phyloP scores from a whole-genome alignment of 352 stramenopile species.

The Pythium pyrilobum region DNA sequence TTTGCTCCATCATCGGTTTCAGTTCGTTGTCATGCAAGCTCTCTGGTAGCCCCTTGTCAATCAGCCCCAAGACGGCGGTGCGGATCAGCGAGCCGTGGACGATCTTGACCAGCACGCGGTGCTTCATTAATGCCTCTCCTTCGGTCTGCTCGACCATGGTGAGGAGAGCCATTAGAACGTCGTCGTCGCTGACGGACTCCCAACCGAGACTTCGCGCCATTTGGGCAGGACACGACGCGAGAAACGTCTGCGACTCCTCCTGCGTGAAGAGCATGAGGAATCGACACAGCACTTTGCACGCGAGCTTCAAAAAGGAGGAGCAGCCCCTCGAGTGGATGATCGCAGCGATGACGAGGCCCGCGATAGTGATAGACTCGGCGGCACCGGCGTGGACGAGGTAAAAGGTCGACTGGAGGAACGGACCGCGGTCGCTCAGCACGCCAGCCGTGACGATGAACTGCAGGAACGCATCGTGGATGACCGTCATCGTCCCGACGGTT shows the following conservation, averaged over 20 bases:
- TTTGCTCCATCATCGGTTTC: conserved; percentile 12
- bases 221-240: conserved; percentile 4
- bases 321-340: background rate
- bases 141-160: conserved; percentile 18
- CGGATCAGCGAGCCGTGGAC: conserved; percentile 21
- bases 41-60: conserved; percentile 25
- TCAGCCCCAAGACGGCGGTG: conserved; percentile 22
- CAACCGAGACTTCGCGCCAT: conserved; percentile 14
- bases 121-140: conserved; percentile 18
- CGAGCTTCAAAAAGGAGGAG: conserved; percentile 8
- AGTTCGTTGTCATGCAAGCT: conserved; percentile 22
- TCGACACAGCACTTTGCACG: conserved; percentile 13
- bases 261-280: conserved; percentile 15
- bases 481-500: background rate
- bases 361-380: conserved; percentile 7
- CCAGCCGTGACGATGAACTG: conserved; percentile 6
- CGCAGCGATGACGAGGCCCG: conserved; percentile 9
- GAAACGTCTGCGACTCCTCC: conserved; percentile 4
- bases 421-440: conserved; percentile 12
- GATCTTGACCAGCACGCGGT: conserved; percentile 17
- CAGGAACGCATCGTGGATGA: background rate
- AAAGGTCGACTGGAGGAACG: conserved; percentile 18
- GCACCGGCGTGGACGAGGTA: conserved; percentile 17
- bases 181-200: background rate
- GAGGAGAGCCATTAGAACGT: conserved; percentile 12